Base-by-base conservation (phyloP, 768 basidiomycete genomes). In the Dentipellis fragilis region DNA sequence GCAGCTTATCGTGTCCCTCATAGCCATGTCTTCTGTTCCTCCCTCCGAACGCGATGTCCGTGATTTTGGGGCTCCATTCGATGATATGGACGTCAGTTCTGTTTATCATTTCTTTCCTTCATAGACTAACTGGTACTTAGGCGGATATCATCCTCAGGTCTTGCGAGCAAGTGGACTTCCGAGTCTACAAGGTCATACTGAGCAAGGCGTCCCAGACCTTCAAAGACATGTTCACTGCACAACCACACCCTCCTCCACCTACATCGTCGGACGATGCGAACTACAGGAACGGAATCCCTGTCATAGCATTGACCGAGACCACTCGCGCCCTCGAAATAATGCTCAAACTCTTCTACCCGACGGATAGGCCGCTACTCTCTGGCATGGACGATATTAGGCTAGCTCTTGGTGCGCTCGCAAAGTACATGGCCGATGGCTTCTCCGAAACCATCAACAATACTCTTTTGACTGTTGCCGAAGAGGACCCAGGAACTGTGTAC, bases 101-200 rank as follows among this genome's bases (percentile, higher is more conserved):
- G 5, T 29, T 45, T 16, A 7, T 45, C 2, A 4, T 19, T 16
- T 45, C 7, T 4, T 2, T 3, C 29, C 29, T 29, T 29, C 29
- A 29, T 6, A 29, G 29, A 29, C 29, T 29, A 29, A 29, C 3
- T 6, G 29, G 6, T 6, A 9, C 42, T 4, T 45, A 49, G 22
- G 48, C 22, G 17, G 57, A 60, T 47, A 11, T 57, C 21, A 35
- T 55, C 23, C 14, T 60, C 8, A 53, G 51, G 4, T 60, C 59
- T 3, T 39, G 19, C 6, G 59, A 60, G 22, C 51, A 48, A 21
- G 47, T 55, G 2, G 47, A 55, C 9, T 60, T 57, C 17, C 52
- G 29, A 10, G 54, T 55, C 11, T 56, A 60, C 46, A 40, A 39
- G 17, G 12, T 54, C 14, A 51, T 60, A 10, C 16, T 60, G 1